phyloP scores from a whole-genome alignment of 805 yeast species.

The Saccharomycodes ludwigii region DNA sequence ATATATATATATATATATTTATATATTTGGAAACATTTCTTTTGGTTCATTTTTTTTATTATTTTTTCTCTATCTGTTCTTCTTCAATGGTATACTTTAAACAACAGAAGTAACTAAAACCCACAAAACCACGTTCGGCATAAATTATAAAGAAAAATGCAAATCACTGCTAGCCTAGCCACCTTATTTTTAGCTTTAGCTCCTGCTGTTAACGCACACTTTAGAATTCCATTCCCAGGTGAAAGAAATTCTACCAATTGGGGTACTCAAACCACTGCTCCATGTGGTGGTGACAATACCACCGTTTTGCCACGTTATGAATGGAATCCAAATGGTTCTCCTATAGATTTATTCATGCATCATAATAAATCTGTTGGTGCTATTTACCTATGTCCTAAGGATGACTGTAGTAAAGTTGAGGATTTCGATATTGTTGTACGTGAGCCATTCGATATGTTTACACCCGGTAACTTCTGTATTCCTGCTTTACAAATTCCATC shows the following conservation, averaged over 20 bases:
- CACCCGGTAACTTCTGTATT: constrained; percentile 19
- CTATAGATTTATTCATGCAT: constrained; percentile 14
- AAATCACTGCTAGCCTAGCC: too few species aligned
- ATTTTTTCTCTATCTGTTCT: too few species aligned
- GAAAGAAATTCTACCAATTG: constrained; percentile 22
- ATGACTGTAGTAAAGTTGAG: constrained; percentile 12
- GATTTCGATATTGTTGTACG: constrained; percentile 15
- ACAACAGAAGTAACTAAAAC: too few species aligned
- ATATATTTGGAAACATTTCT: too few species aligned
- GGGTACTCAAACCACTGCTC: constrained; percentile 18
- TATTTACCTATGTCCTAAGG: constrained; percentile 17
- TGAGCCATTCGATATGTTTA: constrained; percentile 14
- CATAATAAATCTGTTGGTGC: constrained; percentile 17
- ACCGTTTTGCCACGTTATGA: constrained; percentile 17
- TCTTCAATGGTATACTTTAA: too few species aligned
- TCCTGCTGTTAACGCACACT: constrained; percentile 15
- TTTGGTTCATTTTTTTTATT: too few species aligned
- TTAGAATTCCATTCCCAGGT: constrained; percentile 22
- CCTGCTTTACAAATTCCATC: constrained; percentile 17
- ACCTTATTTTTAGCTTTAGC: too few species aligned
- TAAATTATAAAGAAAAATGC: too few species aligned
- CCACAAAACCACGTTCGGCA: too few species aligned
- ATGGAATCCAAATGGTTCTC: constrained; percentile 24
- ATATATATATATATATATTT: too few species aligned
- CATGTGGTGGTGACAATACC: constrained; percentile 21